phyloP scores from a whole-genome alignment of 2,329 filamentous ascomycete species.

The Atkinsonella hypoxylon region DNA sequence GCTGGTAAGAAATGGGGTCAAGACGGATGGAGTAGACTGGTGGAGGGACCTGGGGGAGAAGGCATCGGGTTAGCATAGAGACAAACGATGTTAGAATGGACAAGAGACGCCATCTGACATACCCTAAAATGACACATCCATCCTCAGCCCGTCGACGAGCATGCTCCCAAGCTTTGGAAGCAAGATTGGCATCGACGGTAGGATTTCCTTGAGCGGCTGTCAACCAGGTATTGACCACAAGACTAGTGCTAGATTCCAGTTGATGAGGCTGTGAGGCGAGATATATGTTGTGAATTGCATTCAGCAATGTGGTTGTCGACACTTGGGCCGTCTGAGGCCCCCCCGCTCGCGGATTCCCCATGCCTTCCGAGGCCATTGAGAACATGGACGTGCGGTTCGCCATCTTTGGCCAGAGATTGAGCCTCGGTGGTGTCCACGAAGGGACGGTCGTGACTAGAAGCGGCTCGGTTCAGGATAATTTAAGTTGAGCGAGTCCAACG shows the following conservation, averaged over 20 bases:
- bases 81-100: not conserved
- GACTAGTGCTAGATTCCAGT: slow-evolving; percentile 78
- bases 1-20: slow-evolving; percentile 68
- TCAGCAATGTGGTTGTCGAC: slow-evolving; percentile 85
- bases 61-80: slow-evolving; percentile 8
- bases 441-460: slow-evolving; percentile 26
- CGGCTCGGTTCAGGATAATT: not conserved
- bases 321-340: slow-evolving; percentile 66
- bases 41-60: slow-evolving; percentile 60
- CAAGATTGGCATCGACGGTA: slow-evolving; percentile 69
- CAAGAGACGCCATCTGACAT: slow-evolving; percentile 21
- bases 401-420: slow-evolving; percentile 28
- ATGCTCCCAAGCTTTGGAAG: slow-evolving; percentile 87
- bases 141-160: slow-evolving; percentile 89
- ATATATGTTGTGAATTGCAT: slow-evolving; percentile 84
- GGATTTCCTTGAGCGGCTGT: slow-evolving; percentile 61
- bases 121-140: slow-evolving; percentile 85
- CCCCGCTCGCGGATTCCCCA: slow-evolving; percentile 42
- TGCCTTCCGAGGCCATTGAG: slow-evolving; percentile 52
- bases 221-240: slow-evolving; percentile 93
- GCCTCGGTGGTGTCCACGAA: slow-evolving; percentile 19
- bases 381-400: slow-evolving; percentile 58
- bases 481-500: not conserved
- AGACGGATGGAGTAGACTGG: slow-evolving; percentile 72
- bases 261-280: slow-evolving; percentile 69